Conservation (phyloP, 2,329 filamentous ascomycete species). For the Triangularia verruculosa region DNA sequence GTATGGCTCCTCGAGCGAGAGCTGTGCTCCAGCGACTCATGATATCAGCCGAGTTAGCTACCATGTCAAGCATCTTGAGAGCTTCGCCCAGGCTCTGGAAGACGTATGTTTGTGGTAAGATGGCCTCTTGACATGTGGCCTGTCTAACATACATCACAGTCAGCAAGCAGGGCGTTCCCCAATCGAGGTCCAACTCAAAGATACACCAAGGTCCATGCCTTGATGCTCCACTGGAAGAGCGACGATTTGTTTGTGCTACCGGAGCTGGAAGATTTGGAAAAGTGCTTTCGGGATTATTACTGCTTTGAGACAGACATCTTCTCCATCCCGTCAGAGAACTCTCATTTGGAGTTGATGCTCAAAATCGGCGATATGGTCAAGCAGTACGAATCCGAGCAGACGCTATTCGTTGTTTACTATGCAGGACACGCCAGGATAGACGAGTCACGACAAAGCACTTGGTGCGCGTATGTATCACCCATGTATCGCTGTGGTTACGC, state of each 20-base stretch:
- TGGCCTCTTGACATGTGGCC: neutral
- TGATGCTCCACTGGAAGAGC: slow-evolving; percentile 56
- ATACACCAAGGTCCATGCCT: slow-evolving; percentile 53
- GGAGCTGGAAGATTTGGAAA: slow-evolving; percentile 55
- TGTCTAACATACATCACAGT: slow-evolving; percentile 36
- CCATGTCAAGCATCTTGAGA: slow-evolving; percentile 54
- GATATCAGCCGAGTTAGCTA: slow-evolving; percentile 57
- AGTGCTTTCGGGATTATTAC: slow-evolving; percentile 53
- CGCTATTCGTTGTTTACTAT: slow-evolving; percentile 57
- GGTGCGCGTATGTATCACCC: slow-evolving; percentile 50
- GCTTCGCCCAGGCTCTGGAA: slow-evolving; percentile 54
- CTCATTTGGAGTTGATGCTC: slow-evolving; percentile 58
- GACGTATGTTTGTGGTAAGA: slow-evolving; percentile 41
- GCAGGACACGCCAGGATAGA: slow-evolving; percentile 60
- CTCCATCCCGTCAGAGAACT: slow-evolving; percentile 56
- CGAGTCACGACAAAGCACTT: slow-evolving; percentile 57
- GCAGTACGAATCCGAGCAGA: slow-evolving; percentile 53
- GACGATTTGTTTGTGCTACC: slow-evolving; percentile 58
- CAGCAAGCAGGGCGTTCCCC: slow-evolving; percentile 54
- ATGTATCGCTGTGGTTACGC: slow-evolving; percentile 14
- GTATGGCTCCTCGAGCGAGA: slow-evolving; percentile 45
- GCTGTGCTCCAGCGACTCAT: slow-evolving; percentile 47
- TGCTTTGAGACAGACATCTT: slow-evolving; percentile 57
- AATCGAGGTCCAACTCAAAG: slow-evolving; percentile 53
- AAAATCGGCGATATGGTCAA: slow-evolving; percentile 56